phyloP scores from a whole-genome alignment of 2,329 filamentous ascomycete species.

The Herpotrichia juniperi region DNA sequence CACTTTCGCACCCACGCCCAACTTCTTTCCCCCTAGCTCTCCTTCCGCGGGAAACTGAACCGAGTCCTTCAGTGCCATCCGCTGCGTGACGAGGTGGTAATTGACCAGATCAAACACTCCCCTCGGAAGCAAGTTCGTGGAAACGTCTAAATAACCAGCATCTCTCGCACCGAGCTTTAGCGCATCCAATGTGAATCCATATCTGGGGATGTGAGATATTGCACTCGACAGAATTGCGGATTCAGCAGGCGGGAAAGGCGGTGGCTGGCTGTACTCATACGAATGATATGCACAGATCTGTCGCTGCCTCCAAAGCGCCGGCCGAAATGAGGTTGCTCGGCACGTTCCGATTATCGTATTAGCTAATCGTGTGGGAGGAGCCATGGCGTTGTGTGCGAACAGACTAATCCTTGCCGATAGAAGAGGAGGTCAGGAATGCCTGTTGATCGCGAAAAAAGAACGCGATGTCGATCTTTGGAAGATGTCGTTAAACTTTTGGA shows the following conservation, averaged over 20 bases:
- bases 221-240: slow-evolving; percentile 80
- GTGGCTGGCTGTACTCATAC: slow-evolving; percentile 49
- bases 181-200: slow-evolving; percentile 80
- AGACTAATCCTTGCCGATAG: slow-evolving; percentile 19
- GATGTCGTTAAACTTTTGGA: not conserved
- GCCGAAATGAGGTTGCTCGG: slow-evolving; percentile 27
- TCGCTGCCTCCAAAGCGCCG: slow-evolving; percentile 10
- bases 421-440: not conserved
- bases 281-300: slow-evolving; percentile 39
- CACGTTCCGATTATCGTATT: slow-evolving; percentile 29
- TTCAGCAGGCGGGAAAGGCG: slow-evolving; percentile 73
- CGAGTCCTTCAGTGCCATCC: slow-evolving; percentile 61
- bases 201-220: slow-evolving; percentile 74
- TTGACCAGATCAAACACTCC: slow-evolving; percentile 82
- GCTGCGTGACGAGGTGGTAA: slow-evolving; percentile 74
- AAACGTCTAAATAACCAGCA: slow-evolving; percentile 84
- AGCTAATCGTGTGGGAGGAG: slow-evolving; percentile 28
- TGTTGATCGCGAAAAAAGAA: not conserved
- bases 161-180: slow-evolving; percentile 81
- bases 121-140: slow-evolving; percentile 78
- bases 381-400: slow-evolving; percentile 31
- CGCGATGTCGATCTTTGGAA: slow-evolving; percentile 1
- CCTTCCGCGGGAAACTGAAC: slow-evolving; percentile 51
- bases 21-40: slow-evolving; percentile 33
- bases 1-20: slow-evolving; percentile 68